These are phyloP conservation scores for Phyllachora maydis DNA, from an alignment of 2,329 filamentous ascomycete species.

Conservation along the genomic window DNA sequence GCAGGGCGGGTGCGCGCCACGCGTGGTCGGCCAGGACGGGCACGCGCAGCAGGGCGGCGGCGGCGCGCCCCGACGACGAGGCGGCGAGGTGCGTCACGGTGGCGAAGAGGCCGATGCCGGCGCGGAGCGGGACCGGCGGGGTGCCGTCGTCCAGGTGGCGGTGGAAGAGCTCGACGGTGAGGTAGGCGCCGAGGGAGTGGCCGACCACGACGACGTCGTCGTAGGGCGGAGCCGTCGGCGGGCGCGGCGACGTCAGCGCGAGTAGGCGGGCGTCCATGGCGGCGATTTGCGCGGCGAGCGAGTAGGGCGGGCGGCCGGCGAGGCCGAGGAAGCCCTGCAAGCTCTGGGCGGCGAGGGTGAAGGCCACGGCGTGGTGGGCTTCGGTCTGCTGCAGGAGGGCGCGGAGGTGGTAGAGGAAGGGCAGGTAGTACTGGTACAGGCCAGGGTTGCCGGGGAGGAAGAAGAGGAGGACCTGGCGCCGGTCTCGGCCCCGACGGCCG, in stretches of 20 bases:
- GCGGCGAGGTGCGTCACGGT: constrained; percentile 51
- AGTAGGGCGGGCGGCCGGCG: constrained; percentile 19
- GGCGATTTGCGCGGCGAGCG: constrained; percentile 31
- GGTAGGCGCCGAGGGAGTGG: constrained; percentile 57
- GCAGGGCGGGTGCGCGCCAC: constrained; percentile 16
- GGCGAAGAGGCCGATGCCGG: constrained; percentile 50
- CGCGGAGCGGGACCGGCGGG: constrained; percentile 14
- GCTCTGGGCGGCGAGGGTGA: constrained; percentile 36
- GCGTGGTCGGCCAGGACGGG: constrained; percentile 19
- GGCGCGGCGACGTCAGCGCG: constrained; percentile 6
- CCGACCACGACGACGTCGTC: constrained; percentile 46
- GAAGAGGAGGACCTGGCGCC: constrained; percentile 30
- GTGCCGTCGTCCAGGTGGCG: constrained; percentile 22
- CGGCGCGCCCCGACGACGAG: constrained; percentile 35
- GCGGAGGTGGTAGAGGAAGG: constrained; percentile 41
- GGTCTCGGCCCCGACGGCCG: not conserved
- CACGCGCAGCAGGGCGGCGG: constrained; percentile 20
- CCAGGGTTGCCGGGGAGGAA: constrained; percentile 64
- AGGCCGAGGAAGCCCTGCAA: constrained; percentile 33
- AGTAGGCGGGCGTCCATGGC: constrained; percentile 17
- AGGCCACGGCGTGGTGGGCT: constrained; percentile 9
- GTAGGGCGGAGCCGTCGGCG: too few relatives aligned
- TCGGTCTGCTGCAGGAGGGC: constrained; percentile 24
- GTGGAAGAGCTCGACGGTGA: constrained; percentile 46
- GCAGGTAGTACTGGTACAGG: constrained; percentile 49